A percentile compares a stretch with the other conserved stretches of the same genome.
phyloP scores from a whole-genome alignment of 805 yeast genomes.

The Wickerhamiella occidentalis region DNA sequence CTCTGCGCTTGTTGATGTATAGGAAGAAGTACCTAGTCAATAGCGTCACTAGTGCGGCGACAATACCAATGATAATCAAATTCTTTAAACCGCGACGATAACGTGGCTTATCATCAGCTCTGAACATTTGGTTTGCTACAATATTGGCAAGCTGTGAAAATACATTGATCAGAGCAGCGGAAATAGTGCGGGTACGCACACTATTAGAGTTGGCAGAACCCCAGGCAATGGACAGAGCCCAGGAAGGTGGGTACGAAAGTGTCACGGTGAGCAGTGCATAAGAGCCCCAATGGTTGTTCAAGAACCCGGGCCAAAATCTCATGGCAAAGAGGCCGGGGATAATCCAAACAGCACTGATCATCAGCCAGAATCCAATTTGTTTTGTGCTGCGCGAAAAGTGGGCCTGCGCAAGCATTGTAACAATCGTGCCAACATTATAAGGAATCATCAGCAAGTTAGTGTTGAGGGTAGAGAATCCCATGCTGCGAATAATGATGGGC shows the following conservation, averaged over 20 bases:
- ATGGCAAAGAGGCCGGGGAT: slow-evolving; percentile 17
- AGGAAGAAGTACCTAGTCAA: slow-evolving; percentile 28
- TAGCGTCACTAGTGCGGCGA: slow-evolving; percentile 17
- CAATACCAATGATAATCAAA: slow-evolving; percentile 21
- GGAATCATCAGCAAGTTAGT: slow-evolving; percentile 43
- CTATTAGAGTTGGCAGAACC: slow-evolving; percentile 51
- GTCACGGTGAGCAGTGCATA: slow-evolving; percentile 24
- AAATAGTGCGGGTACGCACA: slow-evolving; percentile 49
- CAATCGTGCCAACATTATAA: slow-evolving; percentile 29
- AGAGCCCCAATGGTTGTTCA: slow-evolving; percentile 23
- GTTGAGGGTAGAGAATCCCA: slow-evolving; percentile 40
- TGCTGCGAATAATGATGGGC: slow-evolving; percentile 35
- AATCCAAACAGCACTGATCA: slow-evolving; percentile 17
- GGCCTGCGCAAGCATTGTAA: slow-evolving; percentile 16
- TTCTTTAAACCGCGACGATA: slow-evolving; percentile 45
- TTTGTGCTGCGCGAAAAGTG: slow-evolving; percentile 1
- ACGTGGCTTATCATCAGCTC: slow-evolving; percentile 44
- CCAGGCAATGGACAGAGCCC: slow-evolving; percentile 30
- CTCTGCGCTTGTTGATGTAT: slow-evolving; percentile 28
- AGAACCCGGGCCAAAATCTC: slow-evolving; percentile 22
- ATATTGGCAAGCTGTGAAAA: slow-evolving; percentile 48
- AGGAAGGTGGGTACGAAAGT: slow-evolving; percentile 23
- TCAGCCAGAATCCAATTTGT: slow-evolving; percentile 13
- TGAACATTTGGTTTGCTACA: slow-evolving; percentile 43
- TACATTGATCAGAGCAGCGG: slow-evolving; percentile 56